phyloP scores from a whole-genome alignment of 495 filamentous ascomycete genomes.

The Annulohypoxylon stygium region DNA sequence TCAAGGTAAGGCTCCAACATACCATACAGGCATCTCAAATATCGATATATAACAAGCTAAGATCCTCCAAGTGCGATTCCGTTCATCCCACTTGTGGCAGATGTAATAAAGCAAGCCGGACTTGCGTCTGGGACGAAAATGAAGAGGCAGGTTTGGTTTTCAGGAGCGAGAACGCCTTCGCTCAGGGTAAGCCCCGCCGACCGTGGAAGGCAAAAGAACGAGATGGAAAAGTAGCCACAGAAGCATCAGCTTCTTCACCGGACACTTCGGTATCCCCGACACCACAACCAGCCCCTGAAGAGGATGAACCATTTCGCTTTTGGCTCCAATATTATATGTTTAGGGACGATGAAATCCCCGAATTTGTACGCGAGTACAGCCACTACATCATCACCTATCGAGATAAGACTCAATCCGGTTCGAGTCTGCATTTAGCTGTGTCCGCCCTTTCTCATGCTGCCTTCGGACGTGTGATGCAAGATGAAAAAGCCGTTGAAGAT shows the following conservation, averaged over 20 bases:
- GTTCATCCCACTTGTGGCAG: constrained; percentile 42
- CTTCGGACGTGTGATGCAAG: constrained; percentile 43
- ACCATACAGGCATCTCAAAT: not conserved
- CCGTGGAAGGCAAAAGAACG: constrained; percentile 35
- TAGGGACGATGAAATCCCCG: constrained; percentile 35
- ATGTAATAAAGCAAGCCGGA: constrained; percentile 49
- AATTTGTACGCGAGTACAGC: constrained; percentile 42
- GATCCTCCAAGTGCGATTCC: constrained; percentile 47
- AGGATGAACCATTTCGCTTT: constrained; percentile 35
- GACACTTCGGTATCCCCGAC: constrained; percentile 9
- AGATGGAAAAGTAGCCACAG: constrained; percentile 6
- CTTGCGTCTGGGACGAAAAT: constrained; percentile 48
- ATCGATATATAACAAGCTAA: constrained; percentile 8
- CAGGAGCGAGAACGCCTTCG: constrained; percentile 53
- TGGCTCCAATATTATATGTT: constrained; percentile 27
- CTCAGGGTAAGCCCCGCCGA: constrained; percentile 49
- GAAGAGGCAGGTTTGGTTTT: constrained; percentile 49
- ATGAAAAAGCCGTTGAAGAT: constrained; percentile 26
- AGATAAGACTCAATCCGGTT: constrained; percentile 30
- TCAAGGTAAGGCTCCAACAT: constrained; percentile 27
- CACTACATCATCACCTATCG: constrained; percentile 42
- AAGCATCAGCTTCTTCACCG: constrained; percentile 13
- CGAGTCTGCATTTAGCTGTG: constrained; percentile 50
- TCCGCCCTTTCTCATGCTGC: constrained; percentile 50
- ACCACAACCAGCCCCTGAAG: constrained; percentile 22